Conservation (phyloP, 352 stramenopile species). For the Pythium rishiriense region DNA sequence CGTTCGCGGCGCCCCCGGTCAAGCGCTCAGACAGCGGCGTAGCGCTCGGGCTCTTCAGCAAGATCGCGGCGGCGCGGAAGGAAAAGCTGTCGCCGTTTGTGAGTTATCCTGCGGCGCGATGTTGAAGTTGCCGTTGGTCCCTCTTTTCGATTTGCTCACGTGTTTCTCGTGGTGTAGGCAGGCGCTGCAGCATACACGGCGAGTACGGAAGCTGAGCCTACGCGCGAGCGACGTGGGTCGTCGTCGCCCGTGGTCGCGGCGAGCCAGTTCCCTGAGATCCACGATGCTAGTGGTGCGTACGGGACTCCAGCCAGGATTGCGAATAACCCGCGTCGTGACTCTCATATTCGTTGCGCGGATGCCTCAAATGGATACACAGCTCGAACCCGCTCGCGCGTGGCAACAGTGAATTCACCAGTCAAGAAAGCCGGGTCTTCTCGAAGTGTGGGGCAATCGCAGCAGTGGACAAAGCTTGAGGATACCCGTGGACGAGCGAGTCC, state of each 20-base stretch:
- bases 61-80: constrained; percentile 71
- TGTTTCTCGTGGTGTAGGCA: background rate
- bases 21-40: constrained; percentile 40
- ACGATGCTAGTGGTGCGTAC: constrained; percentile 31
- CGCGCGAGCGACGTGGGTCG: constrained; percentile 2
- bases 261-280: constrained; percentile 60
- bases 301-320: background rate
- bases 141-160: background rate
- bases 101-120: constrained; percentile 1
- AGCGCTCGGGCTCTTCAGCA: constrained; percentile 68
- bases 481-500: constrained; percentile 10
- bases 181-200: background rate
- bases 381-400: background rate
- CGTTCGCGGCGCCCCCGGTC: constrained; percentile 5
- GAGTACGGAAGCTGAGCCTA: background rate
- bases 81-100: constrained; percentile 62
- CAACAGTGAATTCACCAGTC: constrained; percentile 9
- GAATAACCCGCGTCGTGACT: too few relatives aligned
- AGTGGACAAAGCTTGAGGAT: constrained; percentile 48
- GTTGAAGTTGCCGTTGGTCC: constrained; percentile 6
- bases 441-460: constrained; percentile 44
- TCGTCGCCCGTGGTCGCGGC: background rate
- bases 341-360: too few relatives aligned
- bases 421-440: constrained; percentile 39
- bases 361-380: background rate